Evolutionary conservation across 495 filamentous ascomycete species (phyloP), one percentile per base, ranked within the genome.

Genomic region (Bacidia gigantensis): DNA sequence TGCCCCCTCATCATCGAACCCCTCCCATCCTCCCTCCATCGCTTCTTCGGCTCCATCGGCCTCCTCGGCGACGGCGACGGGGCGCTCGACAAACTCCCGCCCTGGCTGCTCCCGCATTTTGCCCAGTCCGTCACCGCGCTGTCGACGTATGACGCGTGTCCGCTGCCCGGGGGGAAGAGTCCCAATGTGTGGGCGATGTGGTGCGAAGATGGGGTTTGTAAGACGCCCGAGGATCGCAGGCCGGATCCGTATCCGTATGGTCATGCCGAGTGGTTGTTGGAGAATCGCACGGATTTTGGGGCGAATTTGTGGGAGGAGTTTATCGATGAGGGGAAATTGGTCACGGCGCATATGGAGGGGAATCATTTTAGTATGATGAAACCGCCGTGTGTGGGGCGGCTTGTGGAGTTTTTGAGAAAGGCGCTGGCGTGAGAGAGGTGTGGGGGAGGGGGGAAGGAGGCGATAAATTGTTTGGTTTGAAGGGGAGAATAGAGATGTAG

Each of bases 71-170:
- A 84, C 38, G 69, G 69, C 49, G 67, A 57, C 21, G 78, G 70
- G 21, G 53, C 52, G 54, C 75, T 68, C 58, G 62, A 75, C 60
- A 83, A 79, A 65, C 76, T 80, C 47, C 87, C 77, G 3, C 71
- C 69, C 9, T 94, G 87, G 87, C 76, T 94, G 3, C 77, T 92
- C 0, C 86, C 87, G 44, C 87, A 94, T 65, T 94, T 94, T 67
- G 69, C 78, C 2, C 78, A 83, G 18, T 84, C 84, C 41, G 84
- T 92, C 55, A 76, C 79, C 42, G 81, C 83, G 1, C 69, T 92
- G 23, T 81, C 81, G 54, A 81, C 79, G 41, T 94, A 92, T 67
- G 72, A 78, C 14, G 75, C 80, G 11, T 65, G 70, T 56, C 81
- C 78, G 24, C 72, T 75, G 11, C 51, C 65, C 3, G 61, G 66